A percentile compares a stretch with the other conserved stretches of the same genome.
phyloP scores from a whole-genome alignment of 2,329 filamentous ascomycete genomes.

The Dactylonectria estremocensis region DNA sequence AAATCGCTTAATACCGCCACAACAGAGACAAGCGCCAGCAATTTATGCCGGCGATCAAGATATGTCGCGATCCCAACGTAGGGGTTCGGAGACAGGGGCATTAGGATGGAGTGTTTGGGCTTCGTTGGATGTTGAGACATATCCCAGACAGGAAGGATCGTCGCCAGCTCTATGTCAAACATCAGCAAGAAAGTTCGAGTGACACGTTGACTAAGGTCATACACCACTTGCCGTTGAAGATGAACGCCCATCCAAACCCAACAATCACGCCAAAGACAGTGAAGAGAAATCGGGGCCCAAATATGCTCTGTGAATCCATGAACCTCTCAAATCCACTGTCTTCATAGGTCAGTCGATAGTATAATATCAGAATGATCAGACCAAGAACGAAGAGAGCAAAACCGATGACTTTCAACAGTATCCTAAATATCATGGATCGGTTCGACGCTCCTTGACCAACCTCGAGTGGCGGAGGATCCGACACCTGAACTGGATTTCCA shows the following conservation, averaged over 20 bases:
- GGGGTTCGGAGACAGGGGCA: conserved; percentile 6
- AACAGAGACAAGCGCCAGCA: neutral
- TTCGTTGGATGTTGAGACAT: conserved; percentile 4
- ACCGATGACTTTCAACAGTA: neutral
- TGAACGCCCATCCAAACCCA: conserved; percentile 3
- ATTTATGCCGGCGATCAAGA: neutral
- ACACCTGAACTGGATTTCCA: neutral
- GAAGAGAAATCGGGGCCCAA: conserved; percentile 13
- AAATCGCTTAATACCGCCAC: conserved; percentile 4
- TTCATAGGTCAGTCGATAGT: conserved; percentile 5
- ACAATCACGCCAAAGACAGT: conserved; percentile 7
- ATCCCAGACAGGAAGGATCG: conserved; percentile 4
- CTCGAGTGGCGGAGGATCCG: neutral
- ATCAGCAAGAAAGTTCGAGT: neutral
- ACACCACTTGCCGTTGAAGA: conserved; percentile 3
- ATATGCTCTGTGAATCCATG: conserved; percentile 9
- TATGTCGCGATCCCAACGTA: conserved; percentile 2
- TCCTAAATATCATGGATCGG: neutral
- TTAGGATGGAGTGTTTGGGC: conserved; percentile 1
- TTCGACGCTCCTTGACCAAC: neutral
- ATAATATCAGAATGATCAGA: neutral
- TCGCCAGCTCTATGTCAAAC: conserved; percentile 4
- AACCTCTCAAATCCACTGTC: conserved; percentile 15
- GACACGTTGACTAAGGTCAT: neutral
- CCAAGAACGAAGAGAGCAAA: neutral